These are phyloP conservation scores for Laburnicola sp. DNA, from an alignment of 2,329 filamentous ascomycete species.

Conservation along the genomic window DNA sequence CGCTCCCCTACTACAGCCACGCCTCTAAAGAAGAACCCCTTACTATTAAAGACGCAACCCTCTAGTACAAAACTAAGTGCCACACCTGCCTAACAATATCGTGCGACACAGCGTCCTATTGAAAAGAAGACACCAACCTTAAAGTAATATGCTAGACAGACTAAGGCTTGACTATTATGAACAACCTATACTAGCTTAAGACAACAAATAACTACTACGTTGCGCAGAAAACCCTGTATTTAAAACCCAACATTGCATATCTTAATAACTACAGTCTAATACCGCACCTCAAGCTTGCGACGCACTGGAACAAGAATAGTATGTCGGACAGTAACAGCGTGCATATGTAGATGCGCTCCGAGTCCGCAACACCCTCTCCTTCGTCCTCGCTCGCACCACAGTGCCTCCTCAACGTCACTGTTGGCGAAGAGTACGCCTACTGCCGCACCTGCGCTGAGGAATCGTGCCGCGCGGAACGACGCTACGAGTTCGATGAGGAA, in stretches of 20 bases:
- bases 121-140: slow-evolving; percentile 31
- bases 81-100: slow-evolving; percentile 25
- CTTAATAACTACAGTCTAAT: slow-evolving; percentile 36
- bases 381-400: slow-evolving; percentile 1
- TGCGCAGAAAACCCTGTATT: slow-evolving; percentile 26
- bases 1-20: slow-evolving; percentile 30
- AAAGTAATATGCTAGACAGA: slow-evolving; percentile 34
- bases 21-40: slow-evolving; percentile 29
- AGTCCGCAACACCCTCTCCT: too few species aligned
- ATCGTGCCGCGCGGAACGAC: slow-evolving; percentile 15
- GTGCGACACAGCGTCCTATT: slow-evolving; percentile 28
- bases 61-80: slow-evolving; percentile 36
- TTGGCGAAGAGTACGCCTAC: slow-evolving; percentile 33
- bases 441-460: slow-evolving; percentile 26
- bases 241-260: slow-evolving; percentile 26
- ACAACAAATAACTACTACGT: slow-evolving; percentile 41
- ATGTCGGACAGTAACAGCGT: slow-evolving; percentile 3
- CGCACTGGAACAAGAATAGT: slow-evolving; percentile 29
- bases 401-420: slow-evolving; percentile 36
- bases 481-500: slow-evolving; percentile 29
- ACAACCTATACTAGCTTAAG: slow-evolving; percentile 36
- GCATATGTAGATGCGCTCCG: too few species aligned
- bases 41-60: slow-evolving; percentile 27
- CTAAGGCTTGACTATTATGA: slow-evolving; percentile 19
- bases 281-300: slow-evolving; percentile 26